These are phyloP conservation scores for Aspergillus sp. DNA, from an alignment of 2,329 filamentous ascomycete genomes.

Conservation along the genomic window DNA sequence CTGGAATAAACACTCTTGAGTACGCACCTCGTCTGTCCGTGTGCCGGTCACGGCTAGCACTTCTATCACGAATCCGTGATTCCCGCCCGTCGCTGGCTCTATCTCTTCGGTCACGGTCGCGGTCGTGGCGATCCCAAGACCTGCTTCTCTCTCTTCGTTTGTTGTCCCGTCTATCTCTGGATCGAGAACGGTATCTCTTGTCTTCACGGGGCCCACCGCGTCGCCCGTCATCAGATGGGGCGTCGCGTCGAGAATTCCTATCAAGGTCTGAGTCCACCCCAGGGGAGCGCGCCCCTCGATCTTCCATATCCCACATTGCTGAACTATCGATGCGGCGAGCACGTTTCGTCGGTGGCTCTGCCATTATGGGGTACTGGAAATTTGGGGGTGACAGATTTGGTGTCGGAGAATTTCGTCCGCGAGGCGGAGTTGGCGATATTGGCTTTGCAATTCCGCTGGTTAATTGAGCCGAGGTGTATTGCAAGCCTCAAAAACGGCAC, in stretches of 20 bases:
- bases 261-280: conserved; percentile 31
- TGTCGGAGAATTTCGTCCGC: neutral
- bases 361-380: conserved; percentile 40
- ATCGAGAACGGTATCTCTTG: conserved; percentile 40
- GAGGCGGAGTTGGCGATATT: neutral
- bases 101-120: conserved; percentile 33
- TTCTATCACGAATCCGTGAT: conserved; percentile 41
- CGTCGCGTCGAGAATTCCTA: conserved; percentile 40
- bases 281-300: conserved; percentile 27
- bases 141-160: conserved; percentile 44
- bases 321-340: conserved; percentile 57
- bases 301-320: conserved; percentile 59
- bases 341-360: conserved; percentile 54
- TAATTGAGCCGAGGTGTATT: neutral
- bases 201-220: conserved; percentile 40
- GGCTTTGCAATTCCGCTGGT: neutral
- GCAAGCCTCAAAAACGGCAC: neutral
- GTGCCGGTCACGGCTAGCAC: conserved; percentile 39
- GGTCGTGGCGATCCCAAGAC: conserved; percentile 41
- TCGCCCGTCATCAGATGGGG: conserved; percentile 34
- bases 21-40: conserved; percentile 40
- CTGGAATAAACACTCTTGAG: neutral
- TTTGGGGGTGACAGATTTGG: neutral
- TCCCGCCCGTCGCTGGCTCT: conserved; percentile 38
- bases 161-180: conserved; percentile 39